A percentile compares a stretch with the other conserved stretches of the same genome.
Evolutionary conservation across 2,329 filamentous ascomycete genomes (phyloP).

Genomic region (Albifimbria verrucaria): DNA sequence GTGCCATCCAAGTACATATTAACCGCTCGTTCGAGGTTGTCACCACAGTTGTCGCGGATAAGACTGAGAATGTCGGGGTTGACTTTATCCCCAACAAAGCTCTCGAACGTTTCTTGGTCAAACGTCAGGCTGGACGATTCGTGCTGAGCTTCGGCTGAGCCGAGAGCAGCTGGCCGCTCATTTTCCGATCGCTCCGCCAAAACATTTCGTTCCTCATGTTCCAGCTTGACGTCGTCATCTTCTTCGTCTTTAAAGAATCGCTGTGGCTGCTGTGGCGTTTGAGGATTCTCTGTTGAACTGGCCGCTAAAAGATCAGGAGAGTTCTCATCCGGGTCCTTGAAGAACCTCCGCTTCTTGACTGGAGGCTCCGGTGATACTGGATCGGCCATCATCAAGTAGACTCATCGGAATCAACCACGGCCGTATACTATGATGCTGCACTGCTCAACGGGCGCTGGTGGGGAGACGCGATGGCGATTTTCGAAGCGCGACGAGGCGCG

Average conservation of each 20-base stretch:
- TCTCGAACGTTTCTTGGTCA: constrained; percentile 55
- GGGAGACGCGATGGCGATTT: constrained; percentile 35
- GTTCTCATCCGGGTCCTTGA: constrained; percentile 29
- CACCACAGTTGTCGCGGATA: constrained; percentile 52
- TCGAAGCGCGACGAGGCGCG: constrained; percentile 30
- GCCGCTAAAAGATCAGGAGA: constrained; percentile 20
- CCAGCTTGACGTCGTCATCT: constrained; percentile 13
- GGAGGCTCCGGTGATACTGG: constrained; percentile 39
- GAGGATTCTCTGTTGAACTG: constrained; percentile 14
- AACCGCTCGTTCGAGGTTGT: constrained; percentile 59
- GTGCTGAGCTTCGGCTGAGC: constrained; percentile 6
- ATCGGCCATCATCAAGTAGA: constrained; percentile 32
- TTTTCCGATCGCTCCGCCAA: constrained; percentile 13
- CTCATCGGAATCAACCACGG: constrained; percentile 9
- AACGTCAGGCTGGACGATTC: constrained; percentile 39
- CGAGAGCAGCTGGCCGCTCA: background rate
- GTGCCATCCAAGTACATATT: constrained; percentile 71
- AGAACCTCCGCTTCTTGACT: constrained; percentile 40
- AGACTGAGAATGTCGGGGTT: constrained; percentile 42
- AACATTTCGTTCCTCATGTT: constrained; percentile 11
- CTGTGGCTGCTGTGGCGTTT: constrained; percentile 12
- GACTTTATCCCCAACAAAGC: constrained; percentile 57
- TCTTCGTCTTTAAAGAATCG: constrained; percentile 23
- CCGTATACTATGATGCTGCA: background rate
- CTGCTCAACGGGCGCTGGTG: constrained; percentile 4